Evolutionary conservation across 495 filamentous ascomycete genomes (phyloP).

Genomic region (Penicillium odoratum): DNA sequence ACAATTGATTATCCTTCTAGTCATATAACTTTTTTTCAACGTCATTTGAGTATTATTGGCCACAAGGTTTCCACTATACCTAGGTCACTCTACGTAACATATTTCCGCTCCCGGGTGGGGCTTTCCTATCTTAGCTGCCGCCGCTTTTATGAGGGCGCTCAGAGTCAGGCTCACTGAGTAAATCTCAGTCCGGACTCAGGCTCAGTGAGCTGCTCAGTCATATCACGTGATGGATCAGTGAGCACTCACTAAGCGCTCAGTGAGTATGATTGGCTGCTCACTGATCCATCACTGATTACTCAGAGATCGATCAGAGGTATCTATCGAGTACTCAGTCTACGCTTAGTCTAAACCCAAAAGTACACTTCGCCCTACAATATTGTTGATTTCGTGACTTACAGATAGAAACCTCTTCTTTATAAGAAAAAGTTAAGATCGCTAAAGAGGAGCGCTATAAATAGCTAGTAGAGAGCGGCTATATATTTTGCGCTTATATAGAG

Average conservation of each 20-base stretch:
- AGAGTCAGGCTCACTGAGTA: constrained; percentile 9
- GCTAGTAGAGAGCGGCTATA: constrained; percentile 7
- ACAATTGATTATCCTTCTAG: too few species aligned
- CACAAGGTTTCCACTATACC: too few species aligned
- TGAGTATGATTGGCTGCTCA: too few species aligned
- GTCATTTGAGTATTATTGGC: too few species aligned
- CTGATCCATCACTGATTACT: too few species aligned
- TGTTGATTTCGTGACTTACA: too few species aligned
- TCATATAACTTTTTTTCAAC: too few species aligned
- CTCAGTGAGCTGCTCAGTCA: not conserved
- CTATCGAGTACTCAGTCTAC: too few species aligned
- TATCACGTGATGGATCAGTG: not conserved
- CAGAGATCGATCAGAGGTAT: too few species aligned
- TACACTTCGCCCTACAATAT: too few species aligned
- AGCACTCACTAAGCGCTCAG: not conserved
- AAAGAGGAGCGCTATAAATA: constrained; percentile 8
- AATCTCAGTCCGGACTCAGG: not conserved
- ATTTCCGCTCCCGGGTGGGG: constrained; percentile 6
- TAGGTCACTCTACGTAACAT: too few species aligned
- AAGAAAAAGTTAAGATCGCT: not conserved
- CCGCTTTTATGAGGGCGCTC: constrained; percentile 35
- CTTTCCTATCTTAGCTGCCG: constrained; percentile 29
- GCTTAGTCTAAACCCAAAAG: too few species aligned
- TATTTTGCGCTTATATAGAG: constrained; percentile 7
- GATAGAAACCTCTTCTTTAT: constrained; percentile 13